Conservation (phyloP, 768 basidiomycete genomes). For the Boletus fagicola region DNA sequence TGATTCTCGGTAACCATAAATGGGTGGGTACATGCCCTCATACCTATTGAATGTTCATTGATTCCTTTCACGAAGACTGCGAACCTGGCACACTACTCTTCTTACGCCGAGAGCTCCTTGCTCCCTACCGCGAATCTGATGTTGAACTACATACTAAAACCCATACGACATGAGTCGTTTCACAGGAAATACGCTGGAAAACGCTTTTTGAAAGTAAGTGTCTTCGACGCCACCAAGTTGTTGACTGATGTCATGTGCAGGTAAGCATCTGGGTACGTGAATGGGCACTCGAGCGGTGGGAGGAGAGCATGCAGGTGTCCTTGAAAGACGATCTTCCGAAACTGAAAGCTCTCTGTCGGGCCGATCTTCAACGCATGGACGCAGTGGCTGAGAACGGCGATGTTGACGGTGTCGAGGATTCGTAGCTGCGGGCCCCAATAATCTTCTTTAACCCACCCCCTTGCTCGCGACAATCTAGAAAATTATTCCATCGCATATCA, state of each 20-base stretch:
- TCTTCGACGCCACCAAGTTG: neutral
- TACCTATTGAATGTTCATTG: neutral
- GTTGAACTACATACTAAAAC: constrained; percentile 81
- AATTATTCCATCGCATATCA: constrained; percentile 25
- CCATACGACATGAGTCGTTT: constrained; percentile 71
- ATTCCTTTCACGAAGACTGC: constrained; percentile 52
- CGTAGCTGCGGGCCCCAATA: constrained; percentile 9
- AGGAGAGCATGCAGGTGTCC: constrained; percentile 56
- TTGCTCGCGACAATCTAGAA: constrained; percentile 20
- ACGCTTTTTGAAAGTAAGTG: constrained; percentile 74
- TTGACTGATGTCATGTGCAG: constrained; percentile 36
- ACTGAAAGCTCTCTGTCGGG: constrained; percentile 22
- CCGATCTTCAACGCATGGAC: constrained; percentile 19
- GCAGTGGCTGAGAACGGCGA: constrained; percentile 9
- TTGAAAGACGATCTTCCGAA: constrained; percentile 53
- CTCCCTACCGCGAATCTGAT: constrained; percentile 82
- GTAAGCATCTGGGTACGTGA: constrained; percentile 79
- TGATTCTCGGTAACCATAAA: constrained; percentile 72
- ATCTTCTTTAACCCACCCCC: neutral
- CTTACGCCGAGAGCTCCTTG: constrained; percentile 76
- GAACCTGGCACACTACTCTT: constrained; percentile 84
- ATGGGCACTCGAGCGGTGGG: constrained; percentile 83
- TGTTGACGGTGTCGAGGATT: constrained; percentile 11
- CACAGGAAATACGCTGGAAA: constrained; percentile 87
- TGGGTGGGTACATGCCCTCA: constrained; percentile 65